Conservation (phyloP, 257 asterid genomes). For the Fraxinus excelsior region DNA sequence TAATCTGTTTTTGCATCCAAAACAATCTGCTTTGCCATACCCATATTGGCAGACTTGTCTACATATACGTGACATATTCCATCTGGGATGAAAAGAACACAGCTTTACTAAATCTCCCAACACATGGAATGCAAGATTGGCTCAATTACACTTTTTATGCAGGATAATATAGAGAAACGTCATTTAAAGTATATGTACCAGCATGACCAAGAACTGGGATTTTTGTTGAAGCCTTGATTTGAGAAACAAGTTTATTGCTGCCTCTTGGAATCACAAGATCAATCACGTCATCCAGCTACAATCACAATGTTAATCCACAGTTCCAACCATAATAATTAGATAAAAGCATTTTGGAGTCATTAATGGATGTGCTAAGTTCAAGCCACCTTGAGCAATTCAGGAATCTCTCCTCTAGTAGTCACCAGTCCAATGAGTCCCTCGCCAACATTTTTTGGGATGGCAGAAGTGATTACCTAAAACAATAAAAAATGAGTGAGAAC, state of each 20-base stretch:
- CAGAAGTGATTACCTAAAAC: slow-evolving; percentile 60
- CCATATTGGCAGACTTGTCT: slow-evolving; percentile 72
- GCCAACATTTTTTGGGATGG: slow-evolving; percentile 68
- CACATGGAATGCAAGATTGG: neutral
- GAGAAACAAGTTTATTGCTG: slow-evolving; percentile 86
- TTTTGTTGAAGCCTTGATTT: slow-evolving; percentile 76
- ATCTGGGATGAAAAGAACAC: slow-evolving; percentile 44
- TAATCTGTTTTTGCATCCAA: slow-evolving; percentile 78
- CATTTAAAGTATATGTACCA: slow-evolving; percentile 35
- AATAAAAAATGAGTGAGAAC: neutral
- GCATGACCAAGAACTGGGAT: slow-evolving; percentile 94
- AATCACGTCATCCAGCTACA: slow-evolving; percentile 79
- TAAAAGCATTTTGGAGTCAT: neutral
- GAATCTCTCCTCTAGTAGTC: slow-evolving; percentile 76
- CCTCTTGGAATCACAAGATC: slow-evolving; percentile 95
- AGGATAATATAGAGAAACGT: neutral
- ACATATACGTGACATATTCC: slow-evolving; percentile 83
- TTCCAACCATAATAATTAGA: neutral
- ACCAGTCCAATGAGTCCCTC: slow-evolving; percentile 72
- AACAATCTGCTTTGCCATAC: slow-evolving; percentile 64
- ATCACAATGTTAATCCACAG: neutral
- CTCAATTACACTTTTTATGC: neutral
- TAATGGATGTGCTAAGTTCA: neutral
- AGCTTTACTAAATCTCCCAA: slow-evolving; percentile 7
- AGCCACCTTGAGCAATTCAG: slow-evolving; percentile 75